Base-by-base conservation (phyloP, 2,329 filamentous ascomycete species). In the Thielaviopsis ethacetica region DNA sequence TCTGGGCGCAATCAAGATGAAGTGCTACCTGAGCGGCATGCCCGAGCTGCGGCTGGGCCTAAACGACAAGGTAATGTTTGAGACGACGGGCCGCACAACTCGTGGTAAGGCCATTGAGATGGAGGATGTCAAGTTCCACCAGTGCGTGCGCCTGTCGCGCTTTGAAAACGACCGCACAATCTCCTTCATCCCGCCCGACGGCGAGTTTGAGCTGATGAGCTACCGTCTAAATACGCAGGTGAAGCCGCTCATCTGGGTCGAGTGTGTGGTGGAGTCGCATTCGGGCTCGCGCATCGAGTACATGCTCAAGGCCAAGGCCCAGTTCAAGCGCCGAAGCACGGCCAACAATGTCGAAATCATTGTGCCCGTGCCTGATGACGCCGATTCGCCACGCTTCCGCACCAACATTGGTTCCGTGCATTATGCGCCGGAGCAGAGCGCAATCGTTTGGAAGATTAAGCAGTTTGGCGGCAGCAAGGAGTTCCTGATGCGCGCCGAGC, bases 31-130 rank as follows among this genome's bases (percentile, higher is more conserved):
- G 17, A 95, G 89, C 53, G 93, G 93, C 61, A 98, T 98, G 93
- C 93, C 93, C 12, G 93, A 98, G 73, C 73, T 98, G 67, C 85
- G 93, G 27, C 73, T 98, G 56, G 93, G 93, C 4, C 75, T 98
- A 68, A 98, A 98, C 75, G 93, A 98, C 76, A 98, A 98, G 74
- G 93, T 89, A 71, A 98, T 98, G 93, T 98, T 98, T 68, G 93
- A 98, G 74, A 95, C 90, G 3, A 98, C 93, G 0, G 93, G 93
- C 27, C 81, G 93, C 62, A 89, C 91, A 17, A 97, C 91, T 49
- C 78, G 93, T 67, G 93, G 93, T 62, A 98, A 98, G 73, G 88
- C 93, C 10, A 93, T 98, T 63, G 93, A 98, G 74, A 98, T 98
- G 93, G 93, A 98, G 68, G 93, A 98, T 66, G 93, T 98, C 72